Conservation (phyloP, 2,329 filamentous ascomycete species). For the Fusarium tanahbumbuense region DNA sequence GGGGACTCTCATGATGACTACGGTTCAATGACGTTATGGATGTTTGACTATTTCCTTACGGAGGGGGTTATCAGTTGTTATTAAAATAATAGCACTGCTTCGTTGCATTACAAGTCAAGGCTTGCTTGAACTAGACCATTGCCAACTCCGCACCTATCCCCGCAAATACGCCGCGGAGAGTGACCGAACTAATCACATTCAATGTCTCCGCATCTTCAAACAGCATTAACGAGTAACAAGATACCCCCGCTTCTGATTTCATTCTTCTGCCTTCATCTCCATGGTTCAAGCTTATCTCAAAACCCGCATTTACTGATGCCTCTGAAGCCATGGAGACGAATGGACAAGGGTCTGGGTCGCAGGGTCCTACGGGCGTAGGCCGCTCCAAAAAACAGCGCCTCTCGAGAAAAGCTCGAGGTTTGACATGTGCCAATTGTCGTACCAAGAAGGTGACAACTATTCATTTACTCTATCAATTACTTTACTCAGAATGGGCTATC, state of each 20-base stretch:
- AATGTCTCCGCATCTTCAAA: too few species aligned
- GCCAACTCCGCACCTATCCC: not conserved
- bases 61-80: not conserved
- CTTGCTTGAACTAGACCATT: too few species aligned
- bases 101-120: not conserved
- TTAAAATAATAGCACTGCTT: not conserved
- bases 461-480: too few species aligned
- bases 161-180: not conserved
- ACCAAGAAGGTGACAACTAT: not conserved
- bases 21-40: too few species aligned
- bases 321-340: conserved; percentile 2
- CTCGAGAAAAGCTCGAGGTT: conserved; percentile 5
- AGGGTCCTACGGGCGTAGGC: not conserved
- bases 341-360: not conserved
- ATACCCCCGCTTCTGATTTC: too few species aligned
- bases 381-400: conserved; percentile 9
- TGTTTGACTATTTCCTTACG: too few species aligned
- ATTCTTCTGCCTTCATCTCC: too few species aligned
- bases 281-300: too few species aligned
- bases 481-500: too few species aligned
- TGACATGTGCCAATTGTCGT: conserved; percentile 8
- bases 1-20: not conserved
- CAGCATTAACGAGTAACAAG: too few species aligned
- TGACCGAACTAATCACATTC: not conserved
- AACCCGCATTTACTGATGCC: too few species aligned